Evolutionary conservation across 1,139 yeast species (phyloP), one percentile per base, ranked within the genome.

Genomic region (Trichomonascaceae sp.): DNA sequence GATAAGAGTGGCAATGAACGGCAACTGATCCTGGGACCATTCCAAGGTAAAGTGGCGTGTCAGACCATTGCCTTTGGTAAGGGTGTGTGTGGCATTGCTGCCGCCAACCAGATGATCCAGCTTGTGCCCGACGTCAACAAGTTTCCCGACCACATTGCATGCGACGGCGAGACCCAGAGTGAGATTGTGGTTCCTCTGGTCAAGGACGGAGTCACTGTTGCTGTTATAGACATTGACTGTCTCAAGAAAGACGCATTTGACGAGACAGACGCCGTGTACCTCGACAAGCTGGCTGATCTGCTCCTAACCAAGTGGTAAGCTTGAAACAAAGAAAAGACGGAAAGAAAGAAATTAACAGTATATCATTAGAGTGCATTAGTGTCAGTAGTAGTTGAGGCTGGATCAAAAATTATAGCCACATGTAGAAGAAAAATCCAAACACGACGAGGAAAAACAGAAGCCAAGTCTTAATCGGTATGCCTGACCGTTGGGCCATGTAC

Each of bases 11-110:
- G n/a, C n/a, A n/a, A n/a, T n/a, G n/a, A n/a, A n/a, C 6, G 23
- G 23, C 72, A 68, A 46, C 62, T 89, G 36, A 67, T 82, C 22
- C 63, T 89, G 30, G 98, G 93, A 0, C 98, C 98, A 5, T 89
- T 89, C 54, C 94, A 84, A 55, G 98, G 98, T 1, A 84, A 84
- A 54, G 97, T 89, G 3, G 97, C 97, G 0, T 89, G 98, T 51
- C 97, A 89, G 56, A 56, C 60, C 14, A 89, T 89, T 38, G 52
- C 62, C 37, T 61, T 79, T 37, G 96, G 95, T 4, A 67, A 61
- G 38, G 98, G 98, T 5, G 97, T 89, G 0, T 89, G 97, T 59
- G 97, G 98, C 4, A 62, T 71, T 1, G 93, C 94, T 1, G 94
- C 93, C 0, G 42, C 52, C 0, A 45, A 62, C 0, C 54, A 57